Conservation (phyloP, 108 stramenopile genomes). For the Fragilaria crotonensis region DNA sequence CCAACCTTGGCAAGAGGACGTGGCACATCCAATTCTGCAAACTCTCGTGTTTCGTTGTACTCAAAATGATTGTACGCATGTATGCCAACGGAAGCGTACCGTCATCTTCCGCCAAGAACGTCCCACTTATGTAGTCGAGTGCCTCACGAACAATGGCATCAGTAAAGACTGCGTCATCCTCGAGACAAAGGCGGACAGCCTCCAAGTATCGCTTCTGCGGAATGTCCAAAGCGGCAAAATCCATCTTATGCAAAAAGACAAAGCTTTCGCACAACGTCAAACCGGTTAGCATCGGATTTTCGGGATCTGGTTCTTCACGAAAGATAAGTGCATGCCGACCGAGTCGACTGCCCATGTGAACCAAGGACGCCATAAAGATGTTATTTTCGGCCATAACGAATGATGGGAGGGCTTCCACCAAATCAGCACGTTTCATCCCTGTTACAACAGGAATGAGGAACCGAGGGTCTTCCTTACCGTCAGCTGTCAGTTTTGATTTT, state of each 20-base stretch:
- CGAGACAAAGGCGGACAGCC: conserved; percentile 65
- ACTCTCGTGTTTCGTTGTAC: conserved; percentile 82
- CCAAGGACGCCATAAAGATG: conserved; percentile 61
- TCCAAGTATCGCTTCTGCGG: conserved; percentile 80
- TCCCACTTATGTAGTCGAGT: conserved; percentile 72
- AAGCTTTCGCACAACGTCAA: conserved; percentile 81
- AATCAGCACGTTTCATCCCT: conserved; percentile 58
- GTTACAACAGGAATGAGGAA: conserved; percentile 75
- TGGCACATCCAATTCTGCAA: conserved; percentile 82
- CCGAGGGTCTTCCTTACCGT: conserved; percentile 56
- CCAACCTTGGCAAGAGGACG: conserved; percentile 66
- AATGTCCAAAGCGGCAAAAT: conserved; percentile 62
- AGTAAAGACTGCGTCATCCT: conserved; percentile 69
- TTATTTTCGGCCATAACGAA: conserved; percentile 66
- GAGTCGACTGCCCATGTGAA: conserved; percentile 67
- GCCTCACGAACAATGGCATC: conserved; percentile 74
- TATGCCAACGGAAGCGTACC: conserved; percentile 75
- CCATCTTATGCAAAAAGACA: conserved; percentile 75
- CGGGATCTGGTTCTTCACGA: conserved; percentile 65
- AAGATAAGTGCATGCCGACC: conserved; percentile 63
- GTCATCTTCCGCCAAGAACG: conserved; percentile 41
- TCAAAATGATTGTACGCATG: conserved; percentile 85
- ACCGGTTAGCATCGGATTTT: conserved; percentile 51
- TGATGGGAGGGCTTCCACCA: conserved; percentile 48
- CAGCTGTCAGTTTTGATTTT: conserved; percentile 38